These are phyloP conservation scores for Durio zibethinus DNA, from an alignment of 345 rosid genomes.

Conservation along the genomic window DNA sequence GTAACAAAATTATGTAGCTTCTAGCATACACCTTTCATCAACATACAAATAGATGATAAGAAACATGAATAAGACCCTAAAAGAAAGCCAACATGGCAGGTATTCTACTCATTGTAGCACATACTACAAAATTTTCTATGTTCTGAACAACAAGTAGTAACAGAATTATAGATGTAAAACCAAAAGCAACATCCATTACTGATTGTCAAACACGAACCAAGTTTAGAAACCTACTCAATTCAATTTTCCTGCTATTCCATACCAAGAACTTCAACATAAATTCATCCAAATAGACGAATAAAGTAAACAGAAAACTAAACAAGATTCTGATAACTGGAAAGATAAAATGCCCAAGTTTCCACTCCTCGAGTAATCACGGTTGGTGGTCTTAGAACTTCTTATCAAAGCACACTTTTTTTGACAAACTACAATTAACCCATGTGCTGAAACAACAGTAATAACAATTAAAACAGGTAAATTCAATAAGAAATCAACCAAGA, in stretches of 20 bases:
- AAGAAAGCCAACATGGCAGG: not conserved
- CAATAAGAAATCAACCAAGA: not conserved
- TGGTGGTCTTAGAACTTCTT: not conserved
- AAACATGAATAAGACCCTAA: not conserved
- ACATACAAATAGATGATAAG: not conserved
- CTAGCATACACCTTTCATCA: not conserved
- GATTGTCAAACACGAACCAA: not conserved
- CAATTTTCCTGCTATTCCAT: not conserved
- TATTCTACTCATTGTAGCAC: not conserved
- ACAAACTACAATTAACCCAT: not conserved
- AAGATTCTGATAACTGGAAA: not conserved
- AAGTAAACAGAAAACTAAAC: not conserved
- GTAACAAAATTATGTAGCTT: not conserved
- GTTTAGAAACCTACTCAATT: not conserved
- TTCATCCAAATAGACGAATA: not conserved
- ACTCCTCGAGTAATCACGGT: not conserved
- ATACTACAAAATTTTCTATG: not conserved
- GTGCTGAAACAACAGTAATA: not conserved
- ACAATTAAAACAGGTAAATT: not conserved
- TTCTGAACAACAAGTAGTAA: not conserved
- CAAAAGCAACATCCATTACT: not conserved
- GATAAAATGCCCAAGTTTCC: not conserved
- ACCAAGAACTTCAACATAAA: not conserved
- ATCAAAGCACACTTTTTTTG: not conserved
- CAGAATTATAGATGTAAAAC: not conserved